Evolutionary conservation across 1,284 basidiomycete species (phyloP).

Genomic region (Apiotrichum veenhuisii): DNA sequence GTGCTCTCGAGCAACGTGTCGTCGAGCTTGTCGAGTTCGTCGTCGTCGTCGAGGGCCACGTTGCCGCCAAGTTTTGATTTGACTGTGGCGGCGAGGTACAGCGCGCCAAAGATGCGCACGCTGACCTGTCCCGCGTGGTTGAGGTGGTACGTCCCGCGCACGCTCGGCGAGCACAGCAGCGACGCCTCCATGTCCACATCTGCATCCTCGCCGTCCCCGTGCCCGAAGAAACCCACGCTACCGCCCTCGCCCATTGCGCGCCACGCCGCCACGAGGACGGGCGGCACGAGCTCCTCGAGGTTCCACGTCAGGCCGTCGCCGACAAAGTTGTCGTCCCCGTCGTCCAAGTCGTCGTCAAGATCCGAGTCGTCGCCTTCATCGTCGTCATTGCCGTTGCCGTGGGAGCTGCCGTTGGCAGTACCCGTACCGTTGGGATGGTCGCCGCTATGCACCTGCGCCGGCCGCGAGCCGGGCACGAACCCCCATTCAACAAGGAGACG

Average conservation of each 20-base stretch:
- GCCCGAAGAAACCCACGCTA: background rate
- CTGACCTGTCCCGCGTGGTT: constrained; percentile 25
- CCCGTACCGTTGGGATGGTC: no score
- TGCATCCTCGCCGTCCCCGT: no score
- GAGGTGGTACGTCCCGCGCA: constrained; percentile 20
- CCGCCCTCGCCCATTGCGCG: constrained; percentile 1
- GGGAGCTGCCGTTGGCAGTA: no score
- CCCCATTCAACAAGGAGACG: constrained; percentile 70
- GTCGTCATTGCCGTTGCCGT: no score
- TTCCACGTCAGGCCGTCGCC: constrained; percentile 35
- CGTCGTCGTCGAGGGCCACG: background rate
- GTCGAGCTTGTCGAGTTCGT: background rate
- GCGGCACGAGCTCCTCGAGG: constrained; percentile 21
- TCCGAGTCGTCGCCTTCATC: background rate
- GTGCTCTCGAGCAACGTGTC: background rate
- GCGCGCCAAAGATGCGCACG: constrained; percentile 19
- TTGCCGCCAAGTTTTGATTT: background rate
- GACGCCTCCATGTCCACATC: constrained; percentile 3
- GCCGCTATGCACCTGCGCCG: constrained; percentile 2
- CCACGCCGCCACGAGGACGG: constrained; percentile 19
- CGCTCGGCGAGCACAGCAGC: constrained; percentile 7
- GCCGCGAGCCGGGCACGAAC: constrained; percentile 52
- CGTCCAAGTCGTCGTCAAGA: background rate
- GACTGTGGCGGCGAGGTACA: constrained; percentile 10
- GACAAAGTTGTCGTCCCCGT: constrained; percentile 17